Evolutionary conservation across 2,329 filamentous ascomycete species (phyloP), one percentile per base, ranked within the genome.

Genomic region (Pseudogymnoascus sp.): DNA sequence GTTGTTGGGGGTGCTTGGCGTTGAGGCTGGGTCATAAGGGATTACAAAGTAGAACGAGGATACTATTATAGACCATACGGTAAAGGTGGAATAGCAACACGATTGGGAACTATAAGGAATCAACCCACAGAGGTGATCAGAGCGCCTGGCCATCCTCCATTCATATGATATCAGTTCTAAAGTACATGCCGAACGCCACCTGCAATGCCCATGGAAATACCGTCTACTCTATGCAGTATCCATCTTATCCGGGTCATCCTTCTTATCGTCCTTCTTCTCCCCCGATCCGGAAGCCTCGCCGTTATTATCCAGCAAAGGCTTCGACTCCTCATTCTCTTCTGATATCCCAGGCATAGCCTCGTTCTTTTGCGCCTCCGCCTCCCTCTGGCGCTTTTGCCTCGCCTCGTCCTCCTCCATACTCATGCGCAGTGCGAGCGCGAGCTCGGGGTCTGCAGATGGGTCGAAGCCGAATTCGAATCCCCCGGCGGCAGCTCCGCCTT

Each of bases 341-440:
- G 91, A 87, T 72, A 97, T 91, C 55, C 86, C 86, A 71, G 92
- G 91, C 68, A 97, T 80, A 52, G 86, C 84, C 45, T 85, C 85
- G 79, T 92, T 93, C 68, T 85, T 85, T 61, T 89, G 83, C 45
- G 84, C 83, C 68, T 82, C 84, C 38, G 79, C 76, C 64, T 86
- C 83, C 68, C 90, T 88, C 69, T 90, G 88, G 72, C 89, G 86
- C 77, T 91, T 91, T 75, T 96, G 92, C 70, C 94, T 82, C 65
- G 92, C 92, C 79, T 95, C 95, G 77, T 99, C 94, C 74, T 99
- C 94, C 75, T 99, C 94, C 84, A 96, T 91, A 76, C 91, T 96
- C 91, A 99, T 96, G 66, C 94, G 87, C 73, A 99, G 80, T 60
- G 94, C 94, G 69, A 99, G 84, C 22, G 94, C 94, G 72, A 99